Base-by-base conservation (phyloP, 1,284 basidiomycete species). In the Trametes versicolor region DNA sequence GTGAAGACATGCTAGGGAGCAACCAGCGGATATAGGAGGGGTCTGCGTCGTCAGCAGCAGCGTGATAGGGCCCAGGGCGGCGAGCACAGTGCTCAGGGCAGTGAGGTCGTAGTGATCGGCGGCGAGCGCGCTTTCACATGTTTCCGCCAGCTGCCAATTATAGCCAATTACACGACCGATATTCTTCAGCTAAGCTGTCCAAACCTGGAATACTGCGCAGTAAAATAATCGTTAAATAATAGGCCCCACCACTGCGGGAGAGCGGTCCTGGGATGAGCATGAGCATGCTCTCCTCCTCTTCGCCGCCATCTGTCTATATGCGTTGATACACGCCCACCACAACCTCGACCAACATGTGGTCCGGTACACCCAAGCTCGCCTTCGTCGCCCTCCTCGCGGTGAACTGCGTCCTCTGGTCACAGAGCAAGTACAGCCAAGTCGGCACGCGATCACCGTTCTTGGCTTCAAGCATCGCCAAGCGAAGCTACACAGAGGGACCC, bases 341-440 rank as follows among this genome's bases (percentile, higher is more conserved):
- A 34, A 21, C 53, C 43, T 62, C 62, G 49, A 57, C 69, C 70
- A 65, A 36, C 62, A 83, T 85, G 83, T 68, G 79, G 64, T 77
- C 77, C 62, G 74, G 76, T 54, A 73, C 79, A 29, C 78, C 84
- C 61, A 86, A 81, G 74, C 70, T 85, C 9, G 70, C 85, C 34
- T 86, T 92, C 67, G 77, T 85, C 41, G 64, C 81, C 59, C 72
- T 83, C 52, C 76, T 92, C 71, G 72, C 83, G 64, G 49, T 87
- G 49, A 87, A 89, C 68, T 82, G 82, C 69, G 68, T 91, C 39
- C 78, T 92, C 50, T 92, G 87, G 88, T 89, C 90, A 19, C 83
- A 85, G 70, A 85, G 85, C 75, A 83, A 85, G 53, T 88, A 87
- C 76, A 82, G 80, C 25, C 80, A 80, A 48, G 62, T 80, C 58